Base-by-base conservation (phyloP, 352 stramenopile genomes). In the Phytopythium helicoides region DNA sequence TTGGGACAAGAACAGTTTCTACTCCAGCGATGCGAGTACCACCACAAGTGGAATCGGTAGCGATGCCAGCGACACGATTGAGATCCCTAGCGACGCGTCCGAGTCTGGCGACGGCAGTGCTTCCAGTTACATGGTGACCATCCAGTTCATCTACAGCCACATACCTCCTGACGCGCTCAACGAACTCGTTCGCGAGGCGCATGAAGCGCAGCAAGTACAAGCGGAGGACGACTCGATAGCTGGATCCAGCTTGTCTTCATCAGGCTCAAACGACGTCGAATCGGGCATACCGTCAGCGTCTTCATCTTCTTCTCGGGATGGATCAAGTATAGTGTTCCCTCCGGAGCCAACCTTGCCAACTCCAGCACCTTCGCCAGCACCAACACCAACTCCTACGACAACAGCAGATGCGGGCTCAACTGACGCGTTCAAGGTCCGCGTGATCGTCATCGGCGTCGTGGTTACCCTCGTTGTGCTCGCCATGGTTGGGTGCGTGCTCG, bases 361-460 rank as follows among this genome's bases (percentile, higher is more conserved):
- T 1, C 39, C 39, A 10, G n/a, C 39, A 46, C 3, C 21, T 8
- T n/a, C 40, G 22, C 40, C 40, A 26, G 0, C 22, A 3, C 7
- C 5, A 16, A 35, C 40, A 26, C 12, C 19, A 21, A n/a, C 40
- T 11, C 21, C 40, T 16, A 47, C 40, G 5, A 18, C 40, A n/a
- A 19, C 40, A 11, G 10, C n/a, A 11, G 19, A 16, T 10, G 26
- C 26, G 28, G 23, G 46, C 46, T 52, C 46, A 0, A 16, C 31
- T 31, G 16, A 26, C 25, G 46, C 46, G 28, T 52, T 52, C 46
- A 40, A 41, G 18, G 9, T 52, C 7, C 28, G 33, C 2, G 28
- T 52, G 8, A 52, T 42, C 46, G 25, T 52, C 46, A 52, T 52
- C 15, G 28, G 46, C 18, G 28, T 52, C 18, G 31, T 16, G 9